Percentiles rank a stretch among this genome's conserved stretches.
These are phyloP conservation scores for Oemleria cerasiformis DNA, from an alignment of 306 rosid genomes.

Conservation along the genomic window DNA sequence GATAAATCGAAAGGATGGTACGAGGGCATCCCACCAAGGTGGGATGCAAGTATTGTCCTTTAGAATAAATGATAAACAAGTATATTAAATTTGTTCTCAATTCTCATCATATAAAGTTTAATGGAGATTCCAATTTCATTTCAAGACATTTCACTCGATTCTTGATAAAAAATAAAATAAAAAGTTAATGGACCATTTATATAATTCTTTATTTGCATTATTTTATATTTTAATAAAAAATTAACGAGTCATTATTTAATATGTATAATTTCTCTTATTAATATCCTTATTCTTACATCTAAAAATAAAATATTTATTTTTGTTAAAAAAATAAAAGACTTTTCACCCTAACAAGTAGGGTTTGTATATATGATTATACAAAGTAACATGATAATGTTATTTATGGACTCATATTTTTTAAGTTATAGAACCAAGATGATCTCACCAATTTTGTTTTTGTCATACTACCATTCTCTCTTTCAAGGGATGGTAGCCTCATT, in stretches of 20 bases:
- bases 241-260: too few species aligned
- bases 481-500: background rate
- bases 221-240: too few species aligned
- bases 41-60: too few species aligned
- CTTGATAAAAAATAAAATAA: too few species aligned
- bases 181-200: too few species aligned
- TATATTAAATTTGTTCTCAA: slow-evolving; percentile 2
- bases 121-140: slow-evolving; percentile 5
- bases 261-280: too few species aligned
- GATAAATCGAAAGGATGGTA: too few species aligned
- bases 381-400: slow-evolving; percentile 1
- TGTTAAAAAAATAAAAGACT: background rate
- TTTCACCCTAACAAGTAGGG: slow-evolving; percentile 7
- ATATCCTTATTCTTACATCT: too few species aligned
- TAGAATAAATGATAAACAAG: background rate
- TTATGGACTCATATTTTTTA: background rate
- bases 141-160: background rate
- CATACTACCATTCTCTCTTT: background rate
- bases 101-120: background rate
- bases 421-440: slow-evolving; percentile 12
- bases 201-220: too few species aligned
- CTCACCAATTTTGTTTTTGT: slow-evolving; percentile 13
- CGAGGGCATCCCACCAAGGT: too few species aligned
- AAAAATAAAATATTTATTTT: too few species aligned
- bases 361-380: slow-evolving; percentile 1